A percentile compares a stretch with the other conserved stretches of the same genome.
Evolutionary conservation across 768 basidiomycete species (phyloP).

Genomic region (Kwoniella mangroviensis): DNA sequence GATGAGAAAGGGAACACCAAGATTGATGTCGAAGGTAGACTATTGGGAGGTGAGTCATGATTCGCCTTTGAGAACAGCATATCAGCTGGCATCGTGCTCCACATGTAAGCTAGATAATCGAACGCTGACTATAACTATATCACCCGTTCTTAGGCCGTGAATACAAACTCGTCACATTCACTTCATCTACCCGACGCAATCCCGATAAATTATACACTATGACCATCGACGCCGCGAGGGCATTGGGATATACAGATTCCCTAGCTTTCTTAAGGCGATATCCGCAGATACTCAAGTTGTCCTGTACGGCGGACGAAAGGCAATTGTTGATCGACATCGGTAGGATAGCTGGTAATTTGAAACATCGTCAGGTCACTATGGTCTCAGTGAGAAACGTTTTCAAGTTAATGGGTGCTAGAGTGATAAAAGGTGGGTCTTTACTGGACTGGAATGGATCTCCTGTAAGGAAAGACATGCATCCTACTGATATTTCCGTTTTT

Average conservation of each 20-base stretch:
- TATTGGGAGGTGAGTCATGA: constrained; percentile 73
- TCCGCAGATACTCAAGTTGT: constrained; percentile 84
- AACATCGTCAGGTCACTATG: constrained; percentile 89
- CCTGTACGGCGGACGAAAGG: constrained; percentile 86
- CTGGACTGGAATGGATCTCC: too few species aligned
- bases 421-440: constrained; percentile 71
- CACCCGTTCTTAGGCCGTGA: constrained; percentile 67
- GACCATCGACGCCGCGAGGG: constrained; percentile 94
- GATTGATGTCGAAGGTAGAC: constrained; percentile 79
- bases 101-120: neutral
- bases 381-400: constrained; percentile 89
- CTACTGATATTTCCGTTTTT: neutral
- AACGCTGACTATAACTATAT: neutral
- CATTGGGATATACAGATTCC: constrained; percentile 94
- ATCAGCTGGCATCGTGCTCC: too few species aligned
- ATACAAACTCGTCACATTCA: constrained; percentile 88
- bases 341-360: constrained; percentile 83
- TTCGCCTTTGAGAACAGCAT: neutral
- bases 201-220: constrained; percentile 88
- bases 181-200: constrained; percentile 75
- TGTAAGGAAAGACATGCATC: too few species aligned
- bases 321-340: constrained; percentile 87
- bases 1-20: constrained; percentile 89
- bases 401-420: constrained; percentile 91
- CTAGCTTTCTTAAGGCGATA: constrained; percentile 97